Percentiles rank a stretch among this genome's conserved stretches.
These are phyloP conservation scores for Pseudozyma tsukubaensis DNA, from an alignment of 1,284 basidiomycete species.

Conservation along the genomic window DNA sequence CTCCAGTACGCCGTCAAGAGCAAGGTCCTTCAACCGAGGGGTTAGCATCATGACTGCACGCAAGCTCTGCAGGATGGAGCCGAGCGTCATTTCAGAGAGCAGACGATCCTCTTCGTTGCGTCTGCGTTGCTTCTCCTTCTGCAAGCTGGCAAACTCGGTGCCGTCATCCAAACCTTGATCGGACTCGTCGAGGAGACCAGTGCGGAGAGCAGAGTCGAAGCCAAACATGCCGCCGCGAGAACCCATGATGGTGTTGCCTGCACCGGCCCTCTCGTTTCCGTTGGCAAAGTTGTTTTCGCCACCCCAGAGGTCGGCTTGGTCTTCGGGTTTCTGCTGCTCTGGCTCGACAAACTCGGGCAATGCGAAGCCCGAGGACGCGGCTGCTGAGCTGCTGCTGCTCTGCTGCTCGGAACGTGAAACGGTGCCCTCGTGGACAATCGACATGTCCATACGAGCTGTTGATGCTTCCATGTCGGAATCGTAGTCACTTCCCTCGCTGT, in stretches of 20 bases:
- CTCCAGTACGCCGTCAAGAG: constrained; percentile 53
- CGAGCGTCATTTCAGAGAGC: constrained; percentile 50
- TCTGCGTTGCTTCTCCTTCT: constrained; percentile 29
- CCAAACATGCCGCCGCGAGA: constrained; percentile 50
- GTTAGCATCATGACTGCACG: constrained; percentile 48
- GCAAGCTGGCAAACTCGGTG: constrained; percentile 35
- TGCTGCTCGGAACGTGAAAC: constrained; percentile 9
- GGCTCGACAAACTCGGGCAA: constrained; percentile 41
- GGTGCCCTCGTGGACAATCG: constrained; percentile 19
- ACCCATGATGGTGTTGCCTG: constrained; percentile 45
- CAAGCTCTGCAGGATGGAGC: constrained; percentile 43
- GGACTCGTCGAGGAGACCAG: constrained; percentile 35
- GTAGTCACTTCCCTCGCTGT: constrained; percentile 44
- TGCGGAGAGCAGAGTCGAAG: constrained; percentile 44
- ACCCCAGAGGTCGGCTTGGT: constrained; percentile 48
- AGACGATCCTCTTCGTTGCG: constrained; percentile 49
- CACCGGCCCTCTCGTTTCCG: constrained; percentile 49
- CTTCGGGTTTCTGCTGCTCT: constrained; percentile 49
- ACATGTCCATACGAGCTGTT: constrained; percentile 38
- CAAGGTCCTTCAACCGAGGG: constrained; percentile 45
- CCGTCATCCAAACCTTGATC: constrained; percentile 34
- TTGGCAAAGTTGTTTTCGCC: constrained; percentile 47
- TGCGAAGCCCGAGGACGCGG: constrained; percentile 13
- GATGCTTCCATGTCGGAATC: constrained; percentile 39
- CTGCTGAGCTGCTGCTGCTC: constrained; percentile 8